phyloP scores from a whole-genome alignment of 345 rosid genomes.

The Bruguiera sexangula region DNA sequence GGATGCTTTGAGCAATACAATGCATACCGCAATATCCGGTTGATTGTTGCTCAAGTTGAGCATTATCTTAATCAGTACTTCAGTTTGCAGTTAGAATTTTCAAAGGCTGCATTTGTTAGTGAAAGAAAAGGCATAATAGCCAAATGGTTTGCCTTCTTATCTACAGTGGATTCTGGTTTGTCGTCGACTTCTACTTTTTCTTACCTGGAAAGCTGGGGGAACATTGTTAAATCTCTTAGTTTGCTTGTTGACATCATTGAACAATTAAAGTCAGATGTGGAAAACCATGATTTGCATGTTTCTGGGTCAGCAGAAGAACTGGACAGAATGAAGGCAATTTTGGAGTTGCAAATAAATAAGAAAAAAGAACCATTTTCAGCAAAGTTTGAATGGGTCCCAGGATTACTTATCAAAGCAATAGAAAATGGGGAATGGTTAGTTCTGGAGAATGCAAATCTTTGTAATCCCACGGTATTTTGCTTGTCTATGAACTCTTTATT shows the following conservation, averaged over 20 bases:
- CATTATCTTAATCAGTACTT: constrained; percentile 58
- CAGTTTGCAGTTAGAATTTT: constrained; percentile 47
- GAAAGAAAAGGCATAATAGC: constrained; percentile 44
- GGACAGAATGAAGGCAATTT: constrained; percentile 45
- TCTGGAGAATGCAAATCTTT: constrained; percentile 89
- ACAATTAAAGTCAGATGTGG: constrained; percentile 44
- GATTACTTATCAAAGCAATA: constrained; percentile 74
- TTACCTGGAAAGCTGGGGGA: constrained; percentile 25
- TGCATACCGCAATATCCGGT: constrained; percentile 65
- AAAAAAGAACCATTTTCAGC: constrained; percentile 43
- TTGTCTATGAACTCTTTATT: constrained; percentile 1
- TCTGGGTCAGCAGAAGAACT: constrained; percentile 56
- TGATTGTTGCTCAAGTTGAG: constrained; percentile 57
- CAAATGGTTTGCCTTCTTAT: constrained; percentile 62
- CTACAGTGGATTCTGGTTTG: constrained; percentile 38
- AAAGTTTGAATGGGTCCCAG: constrained; percentile 96
- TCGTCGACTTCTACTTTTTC: constrained; percentile 36
- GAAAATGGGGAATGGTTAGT: constrained; percentile 97
- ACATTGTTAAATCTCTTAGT: constrained; percentile 40
- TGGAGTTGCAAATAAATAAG: constrained; percentile 50
- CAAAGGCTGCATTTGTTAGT: constrained; percentile 37
- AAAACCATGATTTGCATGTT: constrained; percentile 32
- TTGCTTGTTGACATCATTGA: constrained; percentile 48
- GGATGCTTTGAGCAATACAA: constrained; percentile 97
- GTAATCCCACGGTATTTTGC: constrained; percentile 81